Base-by-base conservation (phyloP, 345 rosid species). In the Acer yangbiense region DNA sequence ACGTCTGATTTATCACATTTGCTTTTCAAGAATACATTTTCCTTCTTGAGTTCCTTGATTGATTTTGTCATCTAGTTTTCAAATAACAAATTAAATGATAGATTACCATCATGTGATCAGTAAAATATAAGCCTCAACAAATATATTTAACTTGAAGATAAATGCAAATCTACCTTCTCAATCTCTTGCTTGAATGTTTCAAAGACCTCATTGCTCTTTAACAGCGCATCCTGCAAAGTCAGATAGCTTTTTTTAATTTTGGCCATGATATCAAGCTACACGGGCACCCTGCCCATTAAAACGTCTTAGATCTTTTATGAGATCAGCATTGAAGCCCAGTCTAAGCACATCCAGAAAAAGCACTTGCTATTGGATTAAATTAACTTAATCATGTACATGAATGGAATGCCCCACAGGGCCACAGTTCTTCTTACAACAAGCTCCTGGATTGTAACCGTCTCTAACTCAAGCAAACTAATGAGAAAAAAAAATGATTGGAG, bases 161-260 rank as follows among this genome's bases (percentile, higher is more conserved):
- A 41, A 73, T 50, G 20, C 41, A 75, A 57, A 74, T 32, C 17
- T 77, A 95, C 98, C 96, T 90, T 91, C 75, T 95, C 99, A 76
- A 92, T 95, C 86, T 95, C 98, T 85, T 89, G 91, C 89, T 90
- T 93, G 83, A 93, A 93, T 82, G 98, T 93, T 83, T 89, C 98
- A 76, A 95, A 93, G 71, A 95, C 98, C 77, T 93, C 95, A 11
- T 95, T 95, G 88, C 98, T 95, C 90, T 95, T 90, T 79, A 86
- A 76, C 86, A 95, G 82, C 7, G 97, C 98, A n/a, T 90, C 99
- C 98, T 95, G 91, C 85, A 88, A 80, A 83, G 80, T 43, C 67
- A 69, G 3, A 14, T 21, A 48, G 41, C 13, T 54, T 21, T 44
- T 80, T 46, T 80, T 52, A 73, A n/a, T 68, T 55, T 57, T 16